Evolutionary conservation across 257 asterid genomes (phyloP), one percentile per base, ranked within the genome.

Genomic region (Salvia hispanica): DNA sequence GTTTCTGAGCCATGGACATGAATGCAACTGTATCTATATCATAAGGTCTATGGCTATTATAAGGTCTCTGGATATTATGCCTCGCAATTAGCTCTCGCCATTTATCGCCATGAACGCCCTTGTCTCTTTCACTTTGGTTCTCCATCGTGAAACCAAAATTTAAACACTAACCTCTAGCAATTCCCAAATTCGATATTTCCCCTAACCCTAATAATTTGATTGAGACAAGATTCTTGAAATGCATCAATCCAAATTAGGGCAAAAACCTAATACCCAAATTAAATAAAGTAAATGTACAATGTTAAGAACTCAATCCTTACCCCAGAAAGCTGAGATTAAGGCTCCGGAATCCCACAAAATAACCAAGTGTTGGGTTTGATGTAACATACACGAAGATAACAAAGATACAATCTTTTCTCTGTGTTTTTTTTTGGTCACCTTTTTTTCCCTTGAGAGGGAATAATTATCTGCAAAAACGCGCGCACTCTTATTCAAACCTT

Each of bases 1-100:
- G 60, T 52, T 85, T 92, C 25, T 73, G 83, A 9, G 96, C 77
- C 90, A 89, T 71, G 1, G 90, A 78, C 72, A 89, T 81, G 88
- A 92, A 89, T 33, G 81, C 78, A 18, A 81, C 85, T 0, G 85
- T 81, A 37, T 92, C 98, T 16, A 80, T 81, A 58, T 92, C 92
- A 65, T 79, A 81, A 34, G 75, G 71, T 54, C 74, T 77, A 1
- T 81, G 74, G 67, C 86, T 80, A 50, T 66, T 77, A 18, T 78
- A 83, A 34, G 75, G 71, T 54, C 74, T 77, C 2, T 81, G 74
- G 67, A 84, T 80, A 54, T 66, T 77, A 18, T 78, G 83, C 71
- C 82, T 81, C 64, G 59, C 44, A 72, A 47, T 76, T 34, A 77
- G 34, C 34, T 72, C 84, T 33, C 82, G 79, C 74, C 92, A 80